phyloP scores from a whole-genome alignment of 1,139 yeast species.

The Yamadazyma trypodendri region DNA sequence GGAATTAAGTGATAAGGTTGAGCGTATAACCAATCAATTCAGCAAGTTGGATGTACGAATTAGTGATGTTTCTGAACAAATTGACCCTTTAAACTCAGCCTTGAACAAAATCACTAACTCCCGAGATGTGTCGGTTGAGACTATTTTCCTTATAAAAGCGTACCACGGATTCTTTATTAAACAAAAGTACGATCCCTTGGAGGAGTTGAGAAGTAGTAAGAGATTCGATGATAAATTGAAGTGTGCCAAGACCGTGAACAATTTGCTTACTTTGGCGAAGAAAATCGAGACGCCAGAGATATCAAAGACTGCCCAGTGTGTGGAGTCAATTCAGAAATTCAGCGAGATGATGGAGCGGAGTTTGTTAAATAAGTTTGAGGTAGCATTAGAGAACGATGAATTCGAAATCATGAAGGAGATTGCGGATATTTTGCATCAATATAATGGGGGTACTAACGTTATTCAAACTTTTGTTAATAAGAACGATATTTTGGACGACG shows the following conservation, averaged over 20 bases:
- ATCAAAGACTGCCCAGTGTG: constrained; percentile 50
- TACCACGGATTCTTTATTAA: constrained; percentile 71
- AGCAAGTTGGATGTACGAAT: constrained; percentile 60
- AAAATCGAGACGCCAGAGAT: constrained; percentile 56
- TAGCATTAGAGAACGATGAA: constrained; percentile 56
- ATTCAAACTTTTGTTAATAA: constrained; percentile 82
- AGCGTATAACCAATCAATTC: constrained; percentile 45
- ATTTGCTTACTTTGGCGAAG: constrained; percentile 60
- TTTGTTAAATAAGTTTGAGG: constrained; percentile 56
- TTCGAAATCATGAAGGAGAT: constrained; percentile 74
- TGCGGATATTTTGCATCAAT: constrained; percentile 74
- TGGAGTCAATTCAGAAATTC: constrained; percentile 60
- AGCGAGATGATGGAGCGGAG: constrained; percentile 76
- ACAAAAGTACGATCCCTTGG: constrained; percentile 64
- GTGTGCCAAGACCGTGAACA: constrained; percentile 70
- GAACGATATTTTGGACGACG: constrained; percentile 63
- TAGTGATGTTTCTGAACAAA: constrained; percentile 56
- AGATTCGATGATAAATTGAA: constrained; percentile 52
- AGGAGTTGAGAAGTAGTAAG: constrained; percentile 43
- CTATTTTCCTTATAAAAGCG: constrained; percentile 72
- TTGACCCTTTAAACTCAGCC: constrained; percentile 73
- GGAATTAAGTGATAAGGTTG: constrained; percentile 51
- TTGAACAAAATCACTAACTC: constrained; percentile 74
- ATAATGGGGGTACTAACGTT: constrained; percentile 83
- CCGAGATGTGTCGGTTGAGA: constrained; percentile 70